Evolutionary conservation across 2,329 filamentous ascomycete genomes (phyloP).

Genomic region (Colletotrichum somersetense): DNA sequence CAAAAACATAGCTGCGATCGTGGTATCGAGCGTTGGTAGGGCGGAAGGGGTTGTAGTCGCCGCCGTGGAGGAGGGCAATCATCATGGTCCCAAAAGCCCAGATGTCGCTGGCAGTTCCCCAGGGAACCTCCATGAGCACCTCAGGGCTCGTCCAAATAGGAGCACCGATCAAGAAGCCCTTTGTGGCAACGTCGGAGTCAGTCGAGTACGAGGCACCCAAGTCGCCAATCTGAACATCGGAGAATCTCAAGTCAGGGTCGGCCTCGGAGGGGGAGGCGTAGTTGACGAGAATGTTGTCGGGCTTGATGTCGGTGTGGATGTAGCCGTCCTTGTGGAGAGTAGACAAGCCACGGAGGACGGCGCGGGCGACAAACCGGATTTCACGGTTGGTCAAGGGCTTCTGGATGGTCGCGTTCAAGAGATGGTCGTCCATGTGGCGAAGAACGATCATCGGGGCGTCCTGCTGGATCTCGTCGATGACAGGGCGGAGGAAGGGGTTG

Average conservation of each 20-base stretch:
- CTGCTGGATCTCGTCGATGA: conserved; percentile 41
- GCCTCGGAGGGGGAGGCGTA: conserved; percentile 34
- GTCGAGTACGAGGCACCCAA: conserved; percentile 35
- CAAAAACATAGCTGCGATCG: conserved; percentile 39
- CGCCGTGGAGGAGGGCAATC: conserved; percentile 37
- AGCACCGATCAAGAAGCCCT: conserved; percentile 38
- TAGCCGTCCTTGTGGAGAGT: conserved; percentile 39
- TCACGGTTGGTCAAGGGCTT: conserved; percentile 40
- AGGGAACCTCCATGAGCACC: conserved; percentile 39
- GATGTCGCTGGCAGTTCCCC: conserved; percentile 79
- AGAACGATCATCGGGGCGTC: conserved; percentile 41
- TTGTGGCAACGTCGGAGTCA: conserved; percentile 36
- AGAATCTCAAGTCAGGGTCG: conserved; percentile 37
- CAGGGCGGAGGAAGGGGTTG: conserved; percentile 40
- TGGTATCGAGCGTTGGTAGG: conserved; percentile 36
- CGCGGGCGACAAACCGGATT: conserved; percentile 38
- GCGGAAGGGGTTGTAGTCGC: conserved; percentile 41
- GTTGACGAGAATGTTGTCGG: conserved; percentile 40
- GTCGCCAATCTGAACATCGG: conserved; percentile 39
- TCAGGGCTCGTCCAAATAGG: conserved; percentile 39
- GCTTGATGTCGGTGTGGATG: conserved; percentile 39
- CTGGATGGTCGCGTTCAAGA: conserved; percentile 38
- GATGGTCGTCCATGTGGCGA: conserved; percentile 39
- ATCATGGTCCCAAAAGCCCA: conserved; percentile 85
- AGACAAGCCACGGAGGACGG: conserved; percentile 36